Conservation (phyloP, 768 basidiomycete species). For the Phlebiopsis gigantea region DNA sequence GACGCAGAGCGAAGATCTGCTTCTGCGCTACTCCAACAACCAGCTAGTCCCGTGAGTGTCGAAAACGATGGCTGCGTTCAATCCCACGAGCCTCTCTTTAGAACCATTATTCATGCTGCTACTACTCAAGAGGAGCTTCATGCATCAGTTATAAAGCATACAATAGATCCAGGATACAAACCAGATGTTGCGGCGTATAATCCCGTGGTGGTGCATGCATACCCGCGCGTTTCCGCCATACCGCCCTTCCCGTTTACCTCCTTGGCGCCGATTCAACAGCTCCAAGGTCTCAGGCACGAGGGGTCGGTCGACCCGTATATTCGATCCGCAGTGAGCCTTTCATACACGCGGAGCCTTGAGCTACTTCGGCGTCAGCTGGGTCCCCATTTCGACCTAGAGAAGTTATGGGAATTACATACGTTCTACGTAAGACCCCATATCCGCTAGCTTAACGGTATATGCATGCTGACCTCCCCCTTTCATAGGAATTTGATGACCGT, state of each 20-base stretch:
- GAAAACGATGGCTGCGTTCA: background rate
- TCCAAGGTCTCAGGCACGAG: background rate
- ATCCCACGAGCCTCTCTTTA: too few species aligned
- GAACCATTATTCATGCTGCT: constrained; percentile 31
- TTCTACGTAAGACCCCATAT: constrained; percentile 31
- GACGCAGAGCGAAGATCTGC: constrained; percentile 21
- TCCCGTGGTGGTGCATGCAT: constrained; percentile 29
- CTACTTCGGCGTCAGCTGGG: constrained; percentile 32
- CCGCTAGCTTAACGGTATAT: background rate
- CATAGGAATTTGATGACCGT: constrained; percentile 35
- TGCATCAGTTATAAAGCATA: constrained; percentile 23
- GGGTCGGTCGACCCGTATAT: constrained; percentile 26
- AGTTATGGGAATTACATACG: constrained; percentile 42
- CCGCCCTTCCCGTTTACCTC: constrained; percentile 35
- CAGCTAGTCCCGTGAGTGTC: constrained; percentile 25
- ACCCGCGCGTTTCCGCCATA: constrained; percentile 29
- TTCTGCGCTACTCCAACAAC: constrained; percentile 22
- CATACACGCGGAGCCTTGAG: constrained; percentile 34
- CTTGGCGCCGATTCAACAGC: constrained; percentile 25
- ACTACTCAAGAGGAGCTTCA: constrained; percentile 32
- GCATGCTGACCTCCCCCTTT: background rate
- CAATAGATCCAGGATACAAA: constrained; percentile 17
- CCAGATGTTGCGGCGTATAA: constrained; percentile 22
- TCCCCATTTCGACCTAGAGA: constrained; percentile 40
- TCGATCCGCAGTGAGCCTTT: constrained; percentile 33